Evolutionary conservation across 202 grass and related monocot genomes (phyloP), one percentile per base, ranked within the genome.

Genomic region (Zizania palustris): DNA sequence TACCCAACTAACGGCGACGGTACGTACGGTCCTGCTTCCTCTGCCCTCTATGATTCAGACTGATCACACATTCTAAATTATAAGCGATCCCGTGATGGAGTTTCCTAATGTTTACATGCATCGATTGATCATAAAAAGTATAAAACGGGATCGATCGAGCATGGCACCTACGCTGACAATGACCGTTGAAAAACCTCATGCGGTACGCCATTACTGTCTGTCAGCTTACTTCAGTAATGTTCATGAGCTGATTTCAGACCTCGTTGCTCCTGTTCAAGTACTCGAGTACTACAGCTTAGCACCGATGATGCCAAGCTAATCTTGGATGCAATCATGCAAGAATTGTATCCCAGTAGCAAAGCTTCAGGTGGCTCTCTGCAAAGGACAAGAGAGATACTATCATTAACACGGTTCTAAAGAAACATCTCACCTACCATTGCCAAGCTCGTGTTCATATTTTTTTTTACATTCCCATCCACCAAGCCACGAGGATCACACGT

Each of bases 381-480:
- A 12, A 39, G 39, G 42, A 9, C 65, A 38, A 11, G 2, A 3
- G 18, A 67, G 1, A 55, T 9, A 9, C 33, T 49, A 63, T 60
- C 15, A 34, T 16, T 22, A 22, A 46, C 49, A 36, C 1, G 7
- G 51, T 50, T 54, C 0, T 28, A 77, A 1, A 41, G 64, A 63
- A 77, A 66, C 60, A 67, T 49, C 61, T 54, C 19, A 77, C 43
- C 55, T 62, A 44, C 73, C 18, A 11, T 75, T 36, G 43, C 7
- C 22, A 80, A 55, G n/a, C 50, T 18, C 8, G 2, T 19, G n/a
- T 28, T 28, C 28, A 20, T 54, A 6, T 7, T 54, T 7, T 55
- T 7, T 55, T 55, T 55, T 20, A 55, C 51, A 16, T 20, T 19
- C 12, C 15, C 18, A 46, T 19, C 11, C 6, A 68, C 3, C 65